phyloP scores from a whole-genome alignment of 768 basidiomycete species.

The Cystoderma amianthinum region DNA sequence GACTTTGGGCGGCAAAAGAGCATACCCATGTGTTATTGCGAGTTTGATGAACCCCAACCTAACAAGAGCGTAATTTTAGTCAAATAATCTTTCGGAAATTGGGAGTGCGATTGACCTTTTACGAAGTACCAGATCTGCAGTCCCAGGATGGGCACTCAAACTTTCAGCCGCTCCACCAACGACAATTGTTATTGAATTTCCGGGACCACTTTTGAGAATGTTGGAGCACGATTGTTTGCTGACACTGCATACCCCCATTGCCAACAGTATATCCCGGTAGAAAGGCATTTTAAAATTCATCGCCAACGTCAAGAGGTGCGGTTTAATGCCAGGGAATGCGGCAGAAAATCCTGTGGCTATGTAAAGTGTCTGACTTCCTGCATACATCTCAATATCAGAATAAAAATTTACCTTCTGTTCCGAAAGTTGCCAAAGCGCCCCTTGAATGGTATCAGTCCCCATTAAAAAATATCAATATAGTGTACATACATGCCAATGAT shows the following conservation, averaged over 20 bases:
- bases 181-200: conserved; percentile 84
- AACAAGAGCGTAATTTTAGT: background rate
- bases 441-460: conserved; percentile 27
- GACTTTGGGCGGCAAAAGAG: no score
- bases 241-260: conserved; percentile 88
- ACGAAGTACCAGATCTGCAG: conserved; percentile 80
- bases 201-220: conserved; percentile 62
- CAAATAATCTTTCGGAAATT: background rate
- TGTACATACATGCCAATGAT: conserved; percentile 91
- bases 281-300: conserved; percentile 91
- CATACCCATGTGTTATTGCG: conserved; percentile 83
- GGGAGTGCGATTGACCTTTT: conserved; percentile 38
- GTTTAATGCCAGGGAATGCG: conserved; percentile 85
- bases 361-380: conserved; percentile 2
- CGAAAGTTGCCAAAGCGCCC: conserved; percentile 95
- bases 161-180: conserved; percentile 96
- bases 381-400: background rate
- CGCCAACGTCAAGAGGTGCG: conserved; percentile 86
- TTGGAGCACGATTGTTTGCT: conserved; percentile 87
- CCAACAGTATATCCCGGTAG: conserved; percentile 87
- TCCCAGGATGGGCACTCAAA: conserved; percentile 92
- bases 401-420: conserved; percentile 67
- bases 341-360: conserved; percentile 90
- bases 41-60: conserved; percentile 94
- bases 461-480: background rate